Conservation (phyloP, 164 flowering plant genomes). For the Aristolochia californica region DNA sequence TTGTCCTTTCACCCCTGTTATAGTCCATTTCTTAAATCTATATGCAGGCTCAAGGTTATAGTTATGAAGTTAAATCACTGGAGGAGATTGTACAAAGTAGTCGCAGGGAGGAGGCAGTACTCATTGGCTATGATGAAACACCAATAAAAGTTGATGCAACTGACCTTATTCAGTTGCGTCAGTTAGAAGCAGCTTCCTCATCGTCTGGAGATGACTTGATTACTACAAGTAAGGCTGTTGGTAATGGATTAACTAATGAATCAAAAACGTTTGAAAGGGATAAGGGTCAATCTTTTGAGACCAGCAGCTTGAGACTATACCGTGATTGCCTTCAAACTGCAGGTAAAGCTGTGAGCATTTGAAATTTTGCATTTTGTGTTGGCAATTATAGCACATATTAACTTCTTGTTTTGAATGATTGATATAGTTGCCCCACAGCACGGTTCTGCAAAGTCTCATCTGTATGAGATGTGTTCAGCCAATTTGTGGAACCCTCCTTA, state of each 20-base stretch:
- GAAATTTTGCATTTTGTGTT: too few species aligned
- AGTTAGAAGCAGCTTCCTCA: constrained; percentile 4
- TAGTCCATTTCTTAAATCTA: background rate
- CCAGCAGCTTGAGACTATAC: too few species aligned
- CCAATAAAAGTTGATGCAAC: constrained; percentile 17
- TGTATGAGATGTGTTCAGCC: constrained; percentile 51
- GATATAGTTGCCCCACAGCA: background rate
- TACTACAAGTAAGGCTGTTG: background rate
- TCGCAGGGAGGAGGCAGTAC: constrained; percentile 42
- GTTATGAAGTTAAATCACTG: constrained; percentile 30
- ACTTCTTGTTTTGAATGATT: too few species aligned
- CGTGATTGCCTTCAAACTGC: too few species aligned
- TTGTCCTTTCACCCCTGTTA: too few species aligned
- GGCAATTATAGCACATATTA: too few species aligned
- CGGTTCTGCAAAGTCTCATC: constrained; percentile 42
- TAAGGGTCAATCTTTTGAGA: too few species aligned
- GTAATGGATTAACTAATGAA: background rate
- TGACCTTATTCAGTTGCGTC: constrained; percentile 9
- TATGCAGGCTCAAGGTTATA: constrained; percentile 53
- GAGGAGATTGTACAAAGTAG: constrained; percentile 39
- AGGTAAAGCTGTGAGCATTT: too few species aligned
- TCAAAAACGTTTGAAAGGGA: constrained; percentile 11
- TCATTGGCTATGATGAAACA: constrained; percentile 72
- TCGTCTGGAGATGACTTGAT: background rate
- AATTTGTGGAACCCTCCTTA: constrained; percentile 62